Evolutionary conservation across 352 stramenopile genomes (phyloP), one percentile per base, ranked within the genome.

Genomic region (Blastocystis sp.): DNA sequence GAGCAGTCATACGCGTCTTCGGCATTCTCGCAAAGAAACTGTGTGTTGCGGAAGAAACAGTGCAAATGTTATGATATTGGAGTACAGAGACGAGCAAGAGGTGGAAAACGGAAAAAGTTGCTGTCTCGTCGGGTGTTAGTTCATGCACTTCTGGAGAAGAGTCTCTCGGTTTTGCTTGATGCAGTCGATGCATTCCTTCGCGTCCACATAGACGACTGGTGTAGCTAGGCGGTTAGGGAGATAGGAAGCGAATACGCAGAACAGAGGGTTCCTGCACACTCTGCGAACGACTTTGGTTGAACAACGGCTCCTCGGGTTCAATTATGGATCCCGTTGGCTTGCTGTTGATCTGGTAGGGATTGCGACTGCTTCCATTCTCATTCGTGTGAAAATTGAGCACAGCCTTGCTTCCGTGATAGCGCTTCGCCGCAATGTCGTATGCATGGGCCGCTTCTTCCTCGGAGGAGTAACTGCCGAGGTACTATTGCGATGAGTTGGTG

Each of bases 1-100:
- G 77, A 87, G 77, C 77, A 43, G 59, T 87, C 77, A 87, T 87
- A 87, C 77, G 77, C 40, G 77, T 87, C 28, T 87, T 87, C 11
- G 77, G 77, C 77, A 87, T 87, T 14, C 2, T 78, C 28, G 14
- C 9, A 81, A 64, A 81, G 34, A 52, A 81, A 81, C 9, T 21
- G 28, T 53, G 28, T 34, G 28, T 45, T 21, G 41, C 23, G 17
- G 21, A 62, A 64, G 23, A 81, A 79, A 81, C 45, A 81, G 2
- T 34, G 28, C 28, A 0, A 34, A 34, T 34, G 28, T 34, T 34
- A 34, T 0, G 28, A 79, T 1, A 28, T 17, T 38, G 71, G 28
- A 81, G n/a, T 38, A 40, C 14, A 81, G 41, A 66, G 48, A 81
- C n/a, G 5, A 40, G 48, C 64, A 71, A 71, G 23, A 40, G 64